Evolutionary conservation across 352 stramenopile species (phyloP), one percentile per base, ranked within the genome.

Genomic region (Nothophytophthora sp.): DNA sequence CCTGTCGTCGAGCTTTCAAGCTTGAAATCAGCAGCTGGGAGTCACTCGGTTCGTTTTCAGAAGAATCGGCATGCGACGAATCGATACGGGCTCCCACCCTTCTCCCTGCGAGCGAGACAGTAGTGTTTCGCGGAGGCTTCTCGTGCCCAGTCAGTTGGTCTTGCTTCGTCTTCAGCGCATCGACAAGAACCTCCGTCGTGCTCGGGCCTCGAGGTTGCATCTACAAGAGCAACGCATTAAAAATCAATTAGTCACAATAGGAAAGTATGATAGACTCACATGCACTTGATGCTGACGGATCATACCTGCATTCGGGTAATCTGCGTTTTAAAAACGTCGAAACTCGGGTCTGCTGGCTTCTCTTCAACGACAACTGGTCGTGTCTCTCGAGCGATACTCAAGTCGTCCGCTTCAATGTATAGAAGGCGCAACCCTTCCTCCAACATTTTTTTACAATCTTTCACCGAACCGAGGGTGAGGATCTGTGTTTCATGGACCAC

Each of bases 281-380:
- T n/a, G n/a, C n/a, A n/a, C n/a, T n/a, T n/a, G n/a, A n/a, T n/a
- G n/a, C n/a, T n/a, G n/a, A n/a, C n/a, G n/a, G 42, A 12, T 50
- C 45, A 20, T 54, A 87, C 80, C 72, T 90, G 78, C 52, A 90
- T 73, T 15, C 86, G 78, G 8, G 81, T 93, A 58, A 96, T 96
- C 41, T 92, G 77, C 1, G 86, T 51, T 57, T 92, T 88, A 68
- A 81, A 96, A 12, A 88, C 78, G 50, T 95, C 79, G 39, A 96
- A 96, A 12, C 53, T 53, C 5, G 66, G 46, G 25, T 89, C 66
- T 25, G 43, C 35, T 35, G 60, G 41, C 16, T 63, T 50, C 36
- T 76, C 65, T 27, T 64, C n/a, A n/a, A n/a, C 50, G 18, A 93
- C 73, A 55, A 76, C 52, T 18, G 84, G 77, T 18, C 73, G 76